These are phyloP conservation scores for Tylopilus balloui DNA, from an alignment of 768 basidiomycete species.

Conservation along the genomic window DNA sequence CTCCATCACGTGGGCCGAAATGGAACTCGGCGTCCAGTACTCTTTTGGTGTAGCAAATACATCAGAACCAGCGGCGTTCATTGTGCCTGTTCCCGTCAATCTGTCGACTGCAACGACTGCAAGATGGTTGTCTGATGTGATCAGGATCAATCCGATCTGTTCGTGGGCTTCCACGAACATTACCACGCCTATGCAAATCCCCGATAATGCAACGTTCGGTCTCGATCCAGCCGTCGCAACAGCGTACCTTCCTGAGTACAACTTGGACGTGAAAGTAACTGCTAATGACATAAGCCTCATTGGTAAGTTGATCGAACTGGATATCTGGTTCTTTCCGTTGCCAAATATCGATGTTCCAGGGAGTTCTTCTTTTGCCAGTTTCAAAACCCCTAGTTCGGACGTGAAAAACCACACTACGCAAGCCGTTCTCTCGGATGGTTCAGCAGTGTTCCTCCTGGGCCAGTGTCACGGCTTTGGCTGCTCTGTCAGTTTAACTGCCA, in stretches of 20 bases:
- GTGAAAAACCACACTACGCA: conserved; percentile 25
- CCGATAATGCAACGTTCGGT: conserved; percentile 5
- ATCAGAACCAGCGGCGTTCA: conserved; percentile 13
- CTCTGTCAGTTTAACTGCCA: rapidly evolving
- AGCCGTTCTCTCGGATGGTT: conserved; percentile 15
- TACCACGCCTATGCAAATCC: conserved; percentile 9
- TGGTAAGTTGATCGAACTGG: conserved; percentile 5
- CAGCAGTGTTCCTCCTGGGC: conserved; percentile 20
- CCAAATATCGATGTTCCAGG: neutral
- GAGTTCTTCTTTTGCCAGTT: neutral
- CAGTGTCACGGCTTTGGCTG: conserved; percentile 26
- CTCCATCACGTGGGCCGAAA: conserved; percentile 24
- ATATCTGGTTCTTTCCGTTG: neutral
- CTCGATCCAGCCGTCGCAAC: conserved; percentile 1
- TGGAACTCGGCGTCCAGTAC: conserved; percentile 23
- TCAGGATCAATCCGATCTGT: conserved; percentile 25
- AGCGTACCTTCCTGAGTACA: conserved; percentile 13
- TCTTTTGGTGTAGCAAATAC: conserved; percentile 14
- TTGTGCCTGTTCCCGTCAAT: conserved; percentile 19
- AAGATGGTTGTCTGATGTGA: conserved; percentile 29
- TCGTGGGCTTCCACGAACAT: conserved; percentile 29
- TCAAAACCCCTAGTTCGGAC: conserved; percentile 4
- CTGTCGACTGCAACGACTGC: conserved; percentile 16
- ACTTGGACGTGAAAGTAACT: conserved; percentile 17
- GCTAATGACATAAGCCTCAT: neutral